These are phyloP conservation scores for Phaeosphaeria sp. DNA, from an alignment of 2,329 filamentous ascomycete species.

Conservation along the genomic window DNA sequence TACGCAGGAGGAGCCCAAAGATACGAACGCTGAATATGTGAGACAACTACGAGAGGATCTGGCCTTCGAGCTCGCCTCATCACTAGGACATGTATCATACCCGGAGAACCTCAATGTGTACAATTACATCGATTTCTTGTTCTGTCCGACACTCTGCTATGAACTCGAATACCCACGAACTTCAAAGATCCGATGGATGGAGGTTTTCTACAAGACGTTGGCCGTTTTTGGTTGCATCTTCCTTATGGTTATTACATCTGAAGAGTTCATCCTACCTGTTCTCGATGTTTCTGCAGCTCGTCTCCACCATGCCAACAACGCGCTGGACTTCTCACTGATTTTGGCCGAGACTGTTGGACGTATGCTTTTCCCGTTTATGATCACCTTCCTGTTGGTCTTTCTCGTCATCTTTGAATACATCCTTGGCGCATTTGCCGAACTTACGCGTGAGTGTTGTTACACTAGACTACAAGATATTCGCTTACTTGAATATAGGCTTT, in stretches of 20 bases:
- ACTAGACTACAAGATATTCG: not conserved
- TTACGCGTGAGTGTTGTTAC: constrained; percentile 64
- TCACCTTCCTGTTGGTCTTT: constrained; percentile 93
- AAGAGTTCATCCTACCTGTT: constrained; percentile 94
- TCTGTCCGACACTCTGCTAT: constrained; percentile 96
- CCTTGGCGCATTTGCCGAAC: constrained; percentile 91
- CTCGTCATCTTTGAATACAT: constrained; percentile 98
- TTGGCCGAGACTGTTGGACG: constrained; percentile 88
- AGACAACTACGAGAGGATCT: constrained; percentile 81
- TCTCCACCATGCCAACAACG: constrained; percentile 56
- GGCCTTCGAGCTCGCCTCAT: constrained; percentile 88
- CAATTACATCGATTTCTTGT: constrained; percentile 86
- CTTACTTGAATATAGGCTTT: constrained; percentile 60
- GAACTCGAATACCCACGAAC: constrained; percentile 94
- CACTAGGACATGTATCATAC: constrained; percentile 87
- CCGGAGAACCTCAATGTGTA: constrained; percentile 81
- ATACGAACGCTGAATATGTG: constrained; percentile 52
- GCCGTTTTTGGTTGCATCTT: constrained; percentile 98
- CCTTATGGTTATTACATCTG: constrained; percentile 85
- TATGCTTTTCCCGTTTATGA: constrained; percentile 96
- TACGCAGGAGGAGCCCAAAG: constrained; percentile 54
- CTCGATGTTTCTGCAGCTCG: constrained; percentile 72
- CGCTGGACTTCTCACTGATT: constrained; percentile 75
- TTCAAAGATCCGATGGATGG: constrained; percentile 74
- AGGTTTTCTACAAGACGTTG: constrained; percentile 82